phyloP scores from a whole-genome alignment of 2,329 filamentous ascomycete species.

The Diplodia intermedia region DNA sequence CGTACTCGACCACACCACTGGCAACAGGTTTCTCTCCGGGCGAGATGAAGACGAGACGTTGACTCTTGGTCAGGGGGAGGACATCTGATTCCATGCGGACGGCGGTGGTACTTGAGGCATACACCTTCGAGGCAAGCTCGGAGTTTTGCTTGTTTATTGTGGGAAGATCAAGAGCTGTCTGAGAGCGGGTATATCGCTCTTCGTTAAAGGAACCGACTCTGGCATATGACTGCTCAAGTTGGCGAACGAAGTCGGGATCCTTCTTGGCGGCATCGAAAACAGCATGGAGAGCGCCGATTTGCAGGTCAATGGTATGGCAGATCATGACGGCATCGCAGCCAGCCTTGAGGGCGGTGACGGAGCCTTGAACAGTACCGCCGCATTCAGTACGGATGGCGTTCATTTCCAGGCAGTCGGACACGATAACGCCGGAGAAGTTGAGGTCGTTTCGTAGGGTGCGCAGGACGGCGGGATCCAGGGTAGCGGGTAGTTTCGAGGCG shows the following conservation, averaged over 20 bases:
- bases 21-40: conserved; percentile 1
- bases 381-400: conserved; percentile 31
- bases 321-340: conserved; percentile 32
- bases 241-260: neutral
- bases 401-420: conserved; percentile 30
- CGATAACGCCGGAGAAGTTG: conserved; percentile 22
- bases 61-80: neutral
- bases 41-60: neutral
- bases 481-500: conserved; percentile 11
- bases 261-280: conserved; percentile 10
- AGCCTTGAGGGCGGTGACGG: conserved; percentile 16
- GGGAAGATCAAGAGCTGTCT: neutral
- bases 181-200: neutral
- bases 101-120: neutral
- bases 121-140: neutral
- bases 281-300: conserved; percentile 10
- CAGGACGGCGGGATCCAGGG: neutral
- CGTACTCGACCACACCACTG: conserved; percentile 23
- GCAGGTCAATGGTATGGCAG: conserved; percentile 28
- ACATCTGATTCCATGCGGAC: neutral
- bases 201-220: conserved; percentile 3
- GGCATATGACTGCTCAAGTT: neutral
- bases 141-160: neutral
- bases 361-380: conserved; percentile 23
- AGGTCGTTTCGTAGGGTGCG: conserved; percentile 1